These are phyloP conservation scores for Vitis hybrid DNA, from an alignment of 177 flowering plant genomes.

Conservation along the genomic window DNA sequence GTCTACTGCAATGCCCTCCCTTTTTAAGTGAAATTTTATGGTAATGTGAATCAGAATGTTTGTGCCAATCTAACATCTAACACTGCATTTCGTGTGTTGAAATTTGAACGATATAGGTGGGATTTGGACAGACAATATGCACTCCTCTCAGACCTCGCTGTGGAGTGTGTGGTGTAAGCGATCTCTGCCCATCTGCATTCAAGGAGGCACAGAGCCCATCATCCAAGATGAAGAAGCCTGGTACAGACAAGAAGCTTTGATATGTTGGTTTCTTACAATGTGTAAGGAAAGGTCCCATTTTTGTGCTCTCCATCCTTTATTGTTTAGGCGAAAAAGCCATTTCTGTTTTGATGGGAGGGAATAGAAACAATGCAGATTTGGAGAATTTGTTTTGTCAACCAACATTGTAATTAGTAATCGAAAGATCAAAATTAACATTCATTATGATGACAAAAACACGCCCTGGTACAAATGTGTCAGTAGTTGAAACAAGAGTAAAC, in stretches of 20 bases:
- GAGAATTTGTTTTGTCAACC: neutral
- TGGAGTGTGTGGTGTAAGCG: conserved; percentile 56
- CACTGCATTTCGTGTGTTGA: neutral
- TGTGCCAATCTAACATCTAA: too few relatives aligned
- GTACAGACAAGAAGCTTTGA: conserved; percentile 22
- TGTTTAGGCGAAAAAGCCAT: too few relatives aligned
- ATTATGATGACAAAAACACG: too few relatives aligned
- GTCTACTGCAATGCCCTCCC: neutral
- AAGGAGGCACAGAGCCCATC: conserved; percentile 61
- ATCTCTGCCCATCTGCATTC: conserved; percentile 88
- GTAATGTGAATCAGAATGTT: too few relatives aligned
- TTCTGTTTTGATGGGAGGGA: neutral
- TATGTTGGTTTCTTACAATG: neutral
- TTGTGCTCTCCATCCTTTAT: neutral
- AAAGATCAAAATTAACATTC: too few relatives aligned
- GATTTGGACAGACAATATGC: conserved; percentile 95
- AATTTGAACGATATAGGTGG: conserved; percentile 55
- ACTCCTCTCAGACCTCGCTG: conserved; percentile 91
- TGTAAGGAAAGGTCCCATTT: neutral
- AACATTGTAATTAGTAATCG: too few relatives aligned
- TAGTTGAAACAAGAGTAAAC: too few relatives aligned
- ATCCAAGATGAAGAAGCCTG: conserved; percentile 45
- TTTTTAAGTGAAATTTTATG: too few relatives aligned
- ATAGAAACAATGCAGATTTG: neutral
- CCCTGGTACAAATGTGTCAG: too few relatives aligned